Base-by-base conservation (phyloP, 768 basidiomycete species). In the Serpula lacrymans region DNA sequence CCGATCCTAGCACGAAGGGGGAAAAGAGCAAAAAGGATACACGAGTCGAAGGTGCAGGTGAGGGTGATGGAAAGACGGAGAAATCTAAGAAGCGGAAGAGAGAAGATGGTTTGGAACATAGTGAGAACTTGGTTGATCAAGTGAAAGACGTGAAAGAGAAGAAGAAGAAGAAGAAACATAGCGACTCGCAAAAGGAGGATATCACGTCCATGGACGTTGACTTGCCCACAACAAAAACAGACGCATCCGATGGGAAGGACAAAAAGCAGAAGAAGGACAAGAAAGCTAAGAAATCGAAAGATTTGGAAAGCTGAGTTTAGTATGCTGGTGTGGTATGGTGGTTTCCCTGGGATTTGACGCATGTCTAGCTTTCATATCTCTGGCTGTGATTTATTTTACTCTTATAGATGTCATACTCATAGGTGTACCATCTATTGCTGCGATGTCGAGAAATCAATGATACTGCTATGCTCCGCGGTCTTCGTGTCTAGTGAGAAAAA, bases 1-100 rank as follows among this genome's bases (percentile, higher is more conserved):
- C 31, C 31, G 50, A 32, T 37, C 31, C 30, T 20, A 26, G 34
- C 20, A 22, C 39, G 43, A 51, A 18, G 26, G 36, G 30, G 46
- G 46, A 37, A 48, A 49, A 35, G 46, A 39, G 34, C 47, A 49
- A 37, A 41, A 46, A 16, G 43, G 43, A 39, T 46, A 54, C 25
- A 43, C 43, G 10, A 35, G 31, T 20, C 28, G 43, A 31, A 25
- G 34, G 28, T 20, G 45, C 39, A 21, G 41, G 39, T 13, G 42
- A 48, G 26, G 41, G 34, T 23, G 50, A 46, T 23, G 20, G 25
- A 21, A 23, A 34, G 26, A 14, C 26, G 21, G 23, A 20, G 3
- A 55, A 55, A 45, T 54, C 51, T 27, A 69, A 62, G 45, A 71
- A 68, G 47, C 64, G 64, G 37, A 66, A 58, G 46, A 59, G 54